Percentiles rank a stretch among this genome's conserved stretches.
Conservation (phyloP, 2,329 filamentous ascomycete species). For the Ambrosiella cleistominuta region DNA sequence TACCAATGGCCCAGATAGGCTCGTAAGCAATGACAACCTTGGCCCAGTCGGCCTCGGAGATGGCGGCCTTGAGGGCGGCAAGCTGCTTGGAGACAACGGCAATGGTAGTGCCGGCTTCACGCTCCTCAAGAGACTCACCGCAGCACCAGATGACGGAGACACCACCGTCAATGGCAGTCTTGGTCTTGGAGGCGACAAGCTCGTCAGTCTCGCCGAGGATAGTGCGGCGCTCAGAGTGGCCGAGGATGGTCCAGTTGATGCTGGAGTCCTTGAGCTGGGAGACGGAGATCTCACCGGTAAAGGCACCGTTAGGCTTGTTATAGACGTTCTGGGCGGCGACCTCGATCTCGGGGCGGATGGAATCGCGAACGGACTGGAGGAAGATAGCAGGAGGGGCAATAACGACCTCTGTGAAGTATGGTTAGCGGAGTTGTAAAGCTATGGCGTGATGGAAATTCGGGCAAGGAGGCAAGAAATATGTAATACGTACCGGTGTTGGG, state of each 20-base stretch:
- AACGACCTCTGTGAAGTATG: conserved; percentile 56
- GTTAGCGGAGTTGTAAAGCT: not conserved
- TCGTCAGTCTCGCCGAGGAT: conserved; percentile 74
- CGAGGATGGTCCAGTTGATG: conserved; percentile 80
- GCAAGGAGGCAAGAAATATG: not conserved
- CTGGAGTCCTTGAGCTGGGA: conserved; percentile 76
- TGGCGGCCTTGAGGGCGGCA: conserved; percentile 57
- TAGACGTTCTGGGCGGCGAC: conserved; percentile 94
- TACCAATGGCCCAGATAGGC: conserved; percentile 93
- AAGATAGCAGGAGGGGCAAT: conserved; percentile 82
- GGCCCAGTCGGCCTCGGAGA: conserved; percentile 56
- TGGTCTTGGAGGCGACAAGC: conserved; percentile 84
- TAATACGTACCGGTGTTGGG: conserved; percentile 18
- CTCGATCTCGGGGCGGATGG: conserved; percentile 57
- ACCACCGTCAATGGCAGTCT: conserved; percentile 73
- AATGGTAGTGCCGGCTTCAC: conserved; percentile 71
- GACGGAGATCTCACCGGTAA: conserved; percentile 90
- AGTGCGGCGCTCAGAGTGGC: conserved; percentile 87
- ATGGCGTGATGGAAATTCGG: not conserved
- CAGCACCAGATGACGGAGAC: conserved; percentile 91
- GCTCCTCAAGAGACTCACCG: conserved; percentile 86
- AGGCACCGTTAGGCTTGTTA: conserved; percentile 92
- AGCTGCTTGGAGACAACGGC: conserved; percentile 75
- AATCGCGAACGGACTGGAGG: conserved; percentile 70
- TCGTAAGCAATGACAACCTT: conserved; percentile 97